Evolutionary conservation across 176 grass and related monocot genomes (phyloP).

Genomic region (sorghum (Sorghum bicolor)): Sorghum_bicolor_NCBIv3 NC_012878.2:55430501-55431000

Average conservation of each 20-base stretch:
- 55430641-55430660: not conserved
- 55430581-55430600: not conserved
- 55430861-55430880: not conserved
- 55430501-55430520: not conserved
- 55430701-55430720: not conserved
- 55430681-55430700: not conserved
- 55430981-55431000: not conserved
- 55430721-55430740: not conserved
- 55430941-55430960: not conserved
- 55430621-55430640: not conserved
- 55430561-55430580: not conserved
- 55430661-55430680: conserved; percentile 4
- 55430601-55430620: not conserved
- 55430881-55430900: not conserved
- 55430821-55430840: not conserved
- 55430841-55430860: not conserved
- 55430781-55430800: not conserved
- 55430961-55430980: not conserved
- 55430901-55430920: not conserved
- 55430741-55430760: conserved; percentile 51
- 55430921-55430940: not conserved
- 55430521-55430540: not conserved
- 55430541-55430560: not conserved
- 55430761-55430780: not conserved
- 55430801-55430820: not conserved